These are phyloP conservation scores for Hemileccinum hortonii DNA, from an alignment of 1,284 basidiomycete species.

Conservation along the genomic window DNA sequence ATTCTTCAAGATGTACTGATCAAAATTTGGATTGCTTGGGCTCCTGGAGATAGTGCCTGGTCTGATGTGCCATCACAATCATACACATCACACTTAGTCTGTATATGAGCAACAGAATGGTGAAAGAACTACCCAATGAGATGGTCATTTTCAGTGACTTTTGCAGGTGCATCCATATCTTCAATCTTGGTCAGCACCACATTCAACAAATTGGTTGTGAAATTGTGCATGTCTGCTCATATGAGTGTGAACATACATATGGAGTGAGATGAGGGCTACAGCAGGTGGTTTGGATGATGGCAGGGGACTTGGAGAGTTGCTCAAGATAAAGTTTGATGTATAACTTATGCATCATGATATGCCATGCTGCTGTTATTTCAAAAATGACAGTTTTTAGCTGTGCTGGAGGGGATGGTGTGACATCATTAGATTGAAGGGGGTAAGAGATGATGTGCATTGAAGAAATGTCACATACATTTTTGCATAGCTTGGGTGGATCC, in stretches of 20 bases:
- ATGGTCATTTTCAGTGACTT: slow-evolving; percentile 97
- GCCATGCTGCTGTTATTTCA: slow-evolving; percentile 78
- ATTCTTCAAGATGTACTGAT: slow-evolving; percentile 96
- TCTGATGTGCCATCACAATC: slow-evolving; percentile 84
- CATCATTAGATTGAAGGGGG: slow-evolving; percentile 70
- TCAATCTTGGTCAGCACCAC: slow-evolving; percentile 84
- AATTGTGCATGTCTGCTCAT: slow-evolving; percentile 84
- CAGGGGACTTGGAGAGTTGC: slow-evolving; percentile 66
- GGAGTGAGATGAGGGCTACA: slow-evolving; percentile 26
- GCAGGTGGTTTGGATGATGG: slow-evolving; percentile 89
- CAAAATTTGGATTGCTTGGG: slow-evolving; percentile 96
- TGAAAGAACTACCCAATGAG: slow-evolving; percentile 55
- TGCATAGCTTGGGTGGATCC: slow-evolving; percentile 68
- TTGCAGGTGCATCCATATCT: slow-evolving; percentile 81
- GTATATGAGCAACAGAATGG: slow-evolving; percentile 7
- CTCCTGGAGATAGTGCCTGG: slow-evolving; percentile 90
- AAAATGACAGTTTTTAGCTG: slow-evolving; percentile 89
- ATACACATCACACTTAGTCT: slow-evolving; percentile 85
- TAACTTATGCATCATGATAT: slow-evolving; percentile 39
- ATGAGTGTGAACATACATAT: neutral
- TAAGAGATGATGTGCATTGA: slow-evolving; percentile 12
- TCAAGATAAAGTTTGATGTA: slow-evolving; percentile 93
- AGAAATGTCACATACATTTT: slow-evolving; percentile 56
- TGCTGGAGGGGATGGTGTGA: slow-evolving; percentile 78
- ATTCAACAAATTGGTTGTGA: slow-evolving; percentile 75